Percentiles rank a stretch among this genome's conserved stretches.
phyloP scores from a whole-genome alignment of 805 yeast genomes.

The Saccharomyces kudriavzevii region DNA sequence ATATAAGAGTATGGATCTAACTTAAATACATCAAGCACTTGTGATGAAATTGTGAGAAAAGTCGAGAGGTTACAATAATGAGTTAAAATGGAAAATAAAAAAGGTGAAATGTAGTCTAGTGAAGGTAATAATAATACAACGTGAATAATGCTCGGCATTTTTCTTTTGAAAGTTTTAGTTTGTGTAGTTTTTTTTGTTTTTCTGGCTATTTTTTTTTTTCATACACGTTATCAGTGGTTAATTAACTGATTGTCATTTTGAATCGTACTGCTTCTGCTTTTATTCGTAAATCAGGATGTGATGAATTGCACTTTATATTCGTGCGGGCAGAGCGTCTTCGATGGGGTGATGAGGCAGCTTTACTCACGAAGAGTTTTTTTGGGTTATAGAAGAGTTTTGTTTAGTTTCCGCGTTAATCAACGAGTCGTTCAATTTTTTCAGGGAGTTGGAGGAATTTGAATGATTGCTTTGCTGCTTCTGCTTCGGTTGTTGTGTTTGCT shows the following conservation, averaged over 20 bases:
- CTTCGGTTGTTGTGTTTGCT: not conserved
- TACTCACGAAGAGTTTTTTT: constrained; percentile 7
- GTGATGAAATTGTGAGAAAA: not conserved
- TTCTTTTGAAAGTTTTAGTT: not conserved
- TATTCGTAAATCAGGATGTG: not conserved
- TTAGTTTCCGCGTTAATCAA: not conserved
- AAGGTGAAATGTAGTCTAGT: not conserved
- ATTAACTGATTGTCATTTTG: not conserved
- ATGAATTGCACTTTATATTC: not conserved
- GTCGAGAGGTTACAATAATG: not conserved
- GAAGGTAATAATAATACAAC: not conserved
- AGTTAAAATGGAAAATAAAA: not conserved
- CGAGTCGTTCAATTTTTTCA: not conserved
- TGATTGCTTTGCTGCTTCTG: not conserved
- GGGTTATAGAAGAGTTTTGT: constrained; percentile 5
- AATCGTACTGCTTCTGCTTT: not conserved
- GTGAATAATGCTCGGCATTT: not conserved
- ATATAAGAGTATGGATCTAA: not conserved
- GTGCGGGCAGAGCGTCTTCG: not conserved
- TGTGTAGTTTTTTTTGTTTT: not conserved
- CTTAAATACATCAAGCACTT: not conserved
- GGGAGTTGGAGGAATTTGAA: constrained; percentile 1
- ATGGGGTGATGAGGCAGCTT: not conserved
- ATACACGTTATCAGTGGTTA: not conserved
- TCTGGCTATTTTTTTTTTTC: not conserved